Conservation (phyloP, 2,329 filamentous ascomycete species). For the Exophiala bonariae region DNA sequence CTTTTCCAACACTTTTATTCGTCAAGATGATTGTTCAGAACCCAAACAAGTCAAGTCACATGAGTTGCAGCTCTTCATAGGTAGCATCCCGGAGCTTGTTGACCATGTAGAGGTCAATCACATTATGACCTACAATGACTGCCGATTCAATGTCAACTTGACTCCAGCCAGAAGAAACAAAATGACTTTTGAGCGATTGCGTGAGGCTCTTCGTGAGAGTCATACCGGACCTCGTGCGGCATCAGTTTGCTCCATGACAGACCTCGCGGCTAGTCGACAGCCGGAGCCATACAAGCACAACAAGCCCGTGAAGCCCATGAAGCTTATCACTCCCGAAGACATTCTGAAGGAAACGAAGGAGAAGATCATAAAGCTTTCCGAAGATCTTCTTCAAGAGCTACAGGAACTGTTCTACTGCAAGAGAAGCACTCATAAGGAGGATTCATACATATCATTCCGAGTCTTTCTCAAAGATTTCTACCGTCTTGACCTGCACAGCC, state of each 20-base stretch:
- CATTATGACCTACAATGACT: constrained; percentile 3
- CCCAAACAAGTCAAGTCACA: neutral
- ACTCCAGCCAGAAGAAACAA: constrained; percentile 1
- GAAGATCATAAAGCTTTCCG: no score
- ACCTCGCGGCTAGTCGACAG: no score
- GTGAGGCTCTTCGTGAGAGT: neutral
- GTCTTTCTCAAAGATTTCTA: neutral
- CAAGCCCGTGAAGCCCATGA: no score
- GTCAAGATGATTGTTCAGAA: neutral
- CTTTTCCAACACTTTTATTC: constrained; percentile 20
- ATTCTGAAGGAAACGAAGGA: no score
- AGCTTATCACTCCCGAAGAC: no score
- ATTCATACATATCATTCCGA: neutral
- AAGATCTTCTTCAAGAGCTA: constrained; percentile 5
- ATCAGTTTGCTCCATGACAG: no score
- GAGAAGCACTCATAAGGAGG: neutral
- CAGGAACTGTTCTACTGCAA: constrained; percentile 14
- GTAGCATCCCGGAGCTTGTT: constrained; percentile 10
- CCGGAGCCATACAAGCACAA: no score
- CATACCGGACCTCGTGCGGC: no score
- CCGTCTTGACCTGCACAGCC: neutral
- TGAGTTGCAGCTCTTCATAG: neutral
- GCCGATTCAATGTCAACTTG: neutral
- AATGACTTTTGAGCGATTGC: neutral
- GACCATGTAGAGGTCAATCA: constrained; percentile 8